Base-by-base conservation (phyloP, 2,329 filamentous ascomycete species). In the Phialophora tarda region DNA sequence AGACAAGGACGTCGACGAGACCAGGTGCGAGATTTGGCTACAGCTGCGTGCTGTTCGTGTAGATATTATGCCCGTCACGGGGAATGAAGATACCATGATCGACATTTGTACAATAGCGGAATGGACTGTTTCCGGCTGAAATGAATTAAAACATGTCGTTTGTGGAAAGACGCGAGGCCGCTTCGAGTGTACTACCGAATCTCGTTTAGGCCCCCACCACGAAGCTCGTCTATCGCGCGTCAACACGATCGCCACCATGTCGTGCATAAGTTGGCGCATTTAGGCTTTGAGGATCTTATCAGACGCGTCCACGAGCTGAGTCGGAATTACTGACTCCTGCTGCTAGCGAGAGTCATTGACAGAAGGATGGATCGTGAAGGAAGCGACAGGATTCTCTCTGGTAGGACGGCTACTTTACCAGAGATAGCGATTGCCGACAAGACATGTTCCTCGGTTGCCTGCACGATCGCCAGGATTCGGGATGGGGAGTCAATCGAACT, bases 51-150 rank as follows among this genome's bases (percentile, higher is more conserved):
- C 59, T 51, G 44, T n/a, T 47, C 21, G 51, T 61, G 51, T 57
- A 63, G 53, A 63, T 63, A 63, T 57, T 56, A 63, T 58, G 61
- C 61, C 61, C 54, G 53, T n/a, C 23, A 63, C 30, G 61, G 61
- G 53, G 24, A 56, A 57, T 63, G 61, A 58, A 50, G 48, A 63
- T 28, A 58, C 47, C 51, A 57, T 38, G 59, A 38, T 26, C 24
- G 5, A 34, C 30, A 32, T 38, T 21, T 24, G 41, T 51, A 51
- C 48, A 14, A 12, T 51, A 51, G 48, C 21, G 21, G 23, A 51
- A 6, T 51, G 48, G 8, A 51, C 24, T 51, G 21, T 51, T 51
- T 51, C 21, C 48, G 48, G 6, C 14, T 12, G 48, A 51, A 1
- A 12, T 26, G 48, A 28, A 28, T 5, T 10, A 26, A 34, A 47